Base-by-base conservation (phyloP, 2,329 filamentous ascomycete species). In the Moelleriella libera region DNA sequence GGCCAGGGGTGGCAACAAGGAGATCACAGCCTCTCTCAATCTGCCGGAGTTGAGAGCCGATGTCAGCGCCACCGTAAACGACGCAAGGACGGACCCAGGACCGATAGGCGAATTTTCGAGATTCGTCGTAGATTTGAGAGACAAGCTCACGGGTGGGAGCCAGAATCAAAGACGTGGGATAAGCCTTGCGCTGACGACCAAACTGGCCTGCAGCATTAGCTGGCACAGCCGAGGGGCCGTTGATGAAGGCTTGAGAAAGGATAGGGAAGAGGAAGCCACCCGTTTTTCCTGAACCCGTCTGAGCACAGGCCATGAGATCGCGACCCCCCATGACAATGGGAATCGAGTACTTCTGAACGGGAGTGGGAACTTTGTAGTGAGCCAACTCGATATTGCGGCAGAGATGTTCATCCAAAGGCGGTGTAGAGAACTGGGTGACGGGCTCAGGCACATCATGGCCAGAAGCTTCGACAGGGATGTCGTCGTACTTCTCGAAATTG, bases 401-500 rank as follows among this genome's bases (percentile, higher is more conserved):
- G 44, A 98, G 75, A 63, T 97, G 92, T 65, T 94, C 85, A 62
- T 98, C 92, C 57, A 98, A 78, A 60, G 92, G 92, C 55, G 92
- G 92, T 69, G 92, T 94, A 63, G 80, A 88, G 78, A 98, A 98
- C 52, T 81, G 76, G 55, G 82, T 82, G 56, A 96, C 87, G 41
- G 90, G 85, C 62, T 97, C 92, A 43, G 92, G 92, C 47, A 97
- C 88, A 62, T 94, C 81, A 47, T 88, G 83, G 51, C 92, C 92
- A 51, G 90, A 96, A 53, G 92, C 92, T 71, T 97, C 92, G 54
- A 98, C 92, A 48, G 92, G 92, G 56, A 98, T 98, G 68, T 98
- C 92, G 63, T 98, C 92, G 70, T 98, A 98, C 76, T 98, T 98
- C 74, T 95, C 84, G 65, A 98, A 98, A 79, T 98, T 98, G 84